Conservation (phyloP, 2,329 filamentous ascomycete genomes). For the Xylaria polymorpha region DNA sequence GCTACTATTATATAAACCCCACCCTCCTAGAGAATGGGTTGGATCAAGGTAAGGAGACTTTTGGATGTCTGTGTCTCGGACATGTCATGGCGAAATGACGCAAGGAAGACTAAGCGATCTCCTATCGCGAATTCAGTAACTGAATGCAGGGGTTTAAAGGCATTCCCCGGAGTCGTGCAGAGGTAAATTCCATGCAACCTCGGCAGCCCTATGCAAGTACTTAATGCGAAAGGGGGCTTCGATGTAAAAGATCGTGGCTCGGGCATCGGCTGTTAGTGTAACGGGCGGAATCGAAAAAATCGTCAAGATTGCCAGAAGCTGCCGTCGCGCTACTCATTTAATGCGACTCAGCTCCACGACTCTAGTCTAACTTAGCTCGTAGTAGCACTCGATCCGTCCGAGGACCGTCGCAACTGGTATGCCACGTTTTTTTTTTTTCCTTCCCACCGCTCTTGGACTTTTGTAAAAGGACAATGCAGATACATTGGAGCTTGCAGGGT, state of each 20-base stretch:
- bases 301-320: slow-evolving; percentile 1
- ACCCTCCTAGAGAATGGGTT: neutral
- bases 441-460: slow-evolving; percentile 32
- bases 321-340: slow-evolving; percentile 15
- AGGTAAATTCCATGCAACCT: neutral
- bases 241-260: slow-evolving; percentile 29
- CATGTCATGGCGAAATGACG: neutral
- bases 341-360: slow-evolving; percentile 27
- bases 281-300: neutral
- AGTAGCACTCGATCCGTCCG: slow-evolving; percentile 16
- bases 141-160: slow-evolving; percentile 23
- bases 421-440: slow-evolving; percentile 16
- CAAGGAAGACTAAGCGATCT: neutral
- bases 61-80: neutral
- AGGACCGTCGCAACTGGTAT: slow-evolving; percentile 15
- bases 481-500: slow-evolving; percentile 26
- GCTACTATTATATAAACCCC: neutral
- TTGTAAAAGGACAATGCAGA: slow-evolving; percentile 43
- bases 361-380: slow-evolving; percentile 24
- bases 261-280: slow-evolving; percentile 20
- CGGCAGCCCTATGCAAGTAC: slow-evolving; percentile 32
- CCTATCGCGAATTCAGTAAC: slow-evolving; percentile 1
- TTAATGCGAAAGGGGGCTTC: slow-evolving; percentile 9
- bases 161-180: slow-evolving; percentile 3
- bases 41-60: neutral